A percentile compares a stretch with the other conserved stretches of the same genome.
phyloP scores from a whole-genome alignment of 768 basidiomycete genomes.

The Xerocomus potaroensis region DNA sequence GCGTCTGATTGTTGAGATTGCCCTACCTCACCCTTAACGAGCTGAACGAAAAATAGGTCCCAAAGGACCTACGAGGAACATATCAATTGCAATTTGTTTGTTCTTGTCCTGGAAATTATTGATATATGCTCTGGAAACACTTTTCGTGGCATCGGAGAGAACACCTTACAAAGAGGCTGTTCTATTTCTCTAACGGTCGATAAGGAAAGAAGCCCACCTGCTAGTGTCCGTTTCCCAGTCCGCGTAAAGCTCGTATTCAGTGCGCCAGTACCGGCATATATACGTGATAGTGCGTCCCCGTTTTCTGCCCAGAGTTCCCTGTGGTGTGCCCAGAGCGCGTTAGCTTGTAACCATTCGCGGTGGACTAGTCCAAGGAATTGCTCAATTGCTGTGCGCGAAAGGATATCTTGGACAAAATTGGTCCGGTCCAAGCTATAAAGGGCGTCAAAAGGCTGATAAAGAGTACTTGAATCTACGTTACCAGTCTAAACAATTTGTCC shows the following conservation, averaged over 20 bases:
- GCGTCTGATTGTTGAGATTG: slow-evolving; percentile 82
- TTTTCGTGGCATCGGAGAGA: slow-evolving; percentile 94
- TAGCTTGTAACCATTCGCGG: slow-evolving; percentile 68
- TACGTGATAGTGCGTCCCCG: slow-evolving; percentile 86
- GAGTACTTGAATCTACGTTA: slow-evolving; percentile 26
- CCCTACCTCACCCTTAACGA: slow-evolving; percentile 53
- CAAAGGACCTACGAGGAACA: slow-evolving; percentile 71
- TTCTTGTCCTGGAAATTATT: slow-evolving; percentile 96
- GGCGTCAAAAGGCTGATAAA: slow-evolving; percentile 1
- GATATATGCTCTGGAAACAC: slow-evolving; percentile 92
- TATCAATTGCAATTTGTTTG: slow-evolving; percentile 93
- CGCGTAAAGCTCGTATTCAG: slow-evolving; percentile 95
- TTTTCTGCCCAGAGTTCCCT: slow-evolving; percentile 97
- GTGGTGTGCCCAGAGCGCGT: slow-evolving; percentile 78
- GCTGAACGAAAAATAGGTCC: not conserved
- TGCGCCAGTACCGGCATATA: slow-evolving; percentile 92
- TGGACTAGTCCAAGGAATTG: slow-evolving; percentile 78
- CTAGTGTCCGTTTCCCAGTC: slow-evolving; percentile 90
- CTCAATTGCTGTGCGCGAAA: slow-evolving; percentile 77
- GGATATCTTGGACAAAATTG: slow-evolving; percentile 94
- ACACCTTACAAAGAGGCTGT: slow-evolving; percentile 50
- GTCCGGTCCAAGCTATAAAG: slow-evolving; percentile 82
- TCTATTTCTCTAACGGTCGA: not conserved
- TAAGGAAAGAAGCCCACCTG: slow-evolving; percentile 42
- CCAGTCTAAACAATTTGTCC: slow-evolving; percentile 97